phyloP scores from a whole-genome alignment of 495 filamentous ascomycete genomes.

The Ramalina peruviana region DNA sequence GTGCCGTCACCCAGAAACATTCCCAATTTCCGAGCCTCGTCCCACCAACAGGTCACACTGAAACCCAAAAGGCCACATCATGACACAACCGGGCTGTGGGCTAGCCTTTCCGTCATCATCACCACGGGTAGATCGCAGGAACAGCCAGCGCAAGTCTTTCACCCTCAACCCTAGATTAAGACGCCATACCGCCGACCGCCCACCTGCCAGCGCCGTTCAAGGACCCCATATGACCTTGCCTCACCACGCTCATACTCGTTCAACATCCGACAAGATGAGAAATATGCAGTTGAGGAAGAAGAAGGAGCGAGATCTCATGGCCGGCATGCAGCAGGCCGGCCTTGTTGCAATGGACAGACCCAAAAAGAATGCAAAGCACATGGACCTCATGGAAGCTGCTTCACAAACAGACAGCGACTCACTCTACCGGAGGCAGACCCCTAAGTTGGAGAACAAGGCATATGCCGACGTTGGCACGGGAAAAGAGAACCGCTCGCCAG shows the following conservation, averaged over 20 bases:
- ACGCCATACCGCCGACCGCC: conserved; percentile 6
- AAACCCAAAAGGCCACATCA: conserved; percentile 8
- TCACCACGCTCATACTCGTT: conserved; percentile 5
- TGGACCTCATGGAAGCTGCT: conserved; percentile 15
- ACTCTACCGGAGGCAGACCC: conserved; percentile 1
- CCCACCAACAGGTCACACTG: not conserved
- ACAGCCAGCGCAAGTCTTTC: conserved; percentile 9
- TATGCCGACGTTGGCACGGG: conserved; percentile 4
- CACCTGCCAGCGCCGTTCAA: not conserved
- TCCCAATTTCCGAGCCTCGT: conserved; percentile 3
- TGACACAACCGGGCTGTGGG: conserved; percentile 14
- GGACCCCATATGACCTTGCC: not conserved
- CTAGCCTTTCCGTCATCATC: conserved; percentile 10
- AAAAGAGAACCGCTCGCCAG: conserved; percentile 8
- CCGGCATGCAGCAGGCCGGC: conserved; percentile 1
- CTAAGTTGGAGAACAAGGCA: conserved; percentile 1
- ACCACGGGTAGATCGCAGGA: conserved; percentile 12
- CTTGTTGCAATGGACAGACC: not conserved
- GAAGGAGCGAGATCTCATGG: conserved; percentile 9
- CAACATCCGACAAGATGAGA: conserved; percentile 13
- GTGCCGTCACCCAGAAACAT: conserved; percentile 13
- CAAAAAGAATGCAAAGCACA: conserved; percentile 9
- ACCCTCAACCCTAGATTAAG: conserved; percentile 12
- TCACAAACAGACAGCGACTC: conserved; percentile 10
- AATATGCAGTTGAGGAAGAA: conserved; percentile 13